Evolutionary conservation across 2,329 filamentous ascomycete genomes (phyloP).

Genomic region (Coniochaeta sp.): DNA sequence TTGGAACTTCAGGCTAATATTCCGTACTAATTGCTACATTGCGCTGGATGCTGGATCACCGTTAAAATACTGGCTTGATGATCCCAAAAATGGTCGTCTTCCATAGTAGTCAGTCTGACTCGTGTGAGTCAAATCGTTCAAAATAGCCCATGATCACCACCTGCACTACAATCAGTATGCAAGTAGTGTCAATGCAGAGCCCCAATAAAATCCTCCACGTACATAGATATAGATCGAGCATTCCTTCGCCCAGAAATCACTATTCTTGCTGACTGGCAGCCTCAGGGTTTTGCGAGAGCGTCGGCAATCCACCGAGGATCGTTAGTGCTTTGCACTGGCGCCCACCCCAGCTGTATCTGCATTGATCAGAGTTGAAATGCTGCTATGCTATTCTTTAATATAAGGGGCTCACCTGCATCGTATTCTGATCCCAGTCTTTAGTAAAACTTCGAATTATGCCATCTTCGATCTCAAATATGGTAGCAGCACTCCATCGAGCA

Average conservation of each 20-base stretch:
- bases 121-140: too few relatives aligned
- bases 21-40: not conserved
- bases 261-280: not conserved
- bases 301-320: slow-evolving; percentile 15
- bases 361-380: too few relatives aligned
- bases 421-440: slow-evolving; percentile 9
- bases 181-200: too few relatives aligned
- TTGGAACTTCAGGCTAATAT: not conserved
- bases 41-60: not conserved
- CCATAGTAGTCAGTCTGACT: too few relatives aligned
- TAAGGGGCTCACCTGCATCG: slow-evolving; percentile 5
- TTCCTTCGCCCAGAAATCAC: not conserved
- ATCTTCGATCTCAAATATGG: slow-evolving; percentile 16
- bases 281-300: slow-evolving; percentile 8
- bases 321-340: slow-evolving; percentile 13
- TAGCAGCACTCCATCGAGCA: slow-evolving; percentile 11
- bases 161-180: too few relatives aligned
- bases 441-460: slow-evolving; percentile 9
- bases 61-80: not conserved
- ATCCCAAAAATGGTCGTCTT: too few relatives aligned
- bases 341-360: slow-evolving; percentile 17
- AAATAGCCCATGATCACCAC: too few relatives aligned
- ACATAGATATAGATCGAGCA: not conserved
- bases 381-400: not conserved
- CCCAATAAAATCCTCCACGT: too few relatives aligned